Evolutionary conservation across 2,329 filamentous ascomycete genomes (phyloP).

Genomic region (Fusarium sp.): DNA sequence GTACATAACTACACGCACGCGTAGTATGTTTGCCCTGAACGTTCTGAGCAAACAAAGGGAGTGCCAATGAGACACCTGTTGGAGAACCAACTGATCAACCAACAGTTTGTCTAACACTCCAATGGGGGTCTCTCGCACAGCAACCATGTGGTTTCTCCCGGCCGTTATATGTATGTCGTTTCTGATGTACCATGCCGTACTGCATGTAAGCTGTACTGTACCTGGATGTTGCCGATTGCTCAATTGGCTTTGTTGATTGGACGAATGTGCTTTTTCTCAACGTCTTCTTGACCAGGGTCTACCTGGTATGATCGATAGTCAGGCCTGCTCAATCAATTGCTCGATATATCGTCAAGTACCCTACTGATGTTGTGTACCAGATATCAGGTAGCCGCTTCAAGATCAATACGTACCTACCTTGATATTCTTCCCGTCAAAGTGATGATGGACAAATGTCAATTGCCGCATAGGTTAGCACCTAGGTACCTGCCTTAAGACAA

Average conservation of each 20-base stretch:
- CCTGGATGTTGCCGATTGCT: slow-evolving; percentile 10
- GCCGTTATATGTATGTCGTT: slow-evolving; percentile 3
- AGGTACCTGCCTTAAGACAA: neutral
- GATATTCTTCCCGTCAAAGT: neutral
- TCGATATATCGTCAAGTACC: neutral
- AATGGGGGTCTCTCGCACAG: slow-evolving; percentile 1
- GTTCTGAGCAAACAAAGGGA: slow-evolving; percentile 12
- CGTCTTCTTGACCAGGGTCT: slow-evolving; percentile 11
- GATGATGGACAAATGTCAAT: neutral
- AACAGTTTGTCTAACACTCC: slow-evolving; percentile 6
- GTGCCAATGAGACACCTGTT: slow-evolving; percentile 19
- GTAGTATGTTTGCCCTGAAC: slow-evolving; percentile 16
- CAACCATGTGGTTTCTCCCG: slow-evolving; percentile 18
- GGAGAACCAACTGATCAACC: slow-evolving; percentile 1
- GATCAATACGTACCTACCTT: neutral
- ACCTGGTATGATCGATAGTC: neutral
- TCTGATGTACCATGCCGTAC: neutral
- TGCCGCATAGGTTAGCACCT: neutral
- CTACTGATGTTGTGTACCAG: neutral
- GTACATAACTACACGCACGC: neutral
- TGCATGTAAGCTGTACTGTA: slow-evolving; percentile 6
- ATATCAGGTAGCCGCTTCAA: neutral
- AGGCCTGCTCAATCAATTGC: neutral
- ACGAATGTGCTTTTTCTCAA: slow-evolving; percentile 1
- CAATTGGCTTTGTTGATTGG: slow-evolving; percentile 18